Evolutionary conservation across 352 stramenopile species (phyloP), one percentile per base, ranked within the genome.

Genomic region (Pythium rishiriense): DNA sequence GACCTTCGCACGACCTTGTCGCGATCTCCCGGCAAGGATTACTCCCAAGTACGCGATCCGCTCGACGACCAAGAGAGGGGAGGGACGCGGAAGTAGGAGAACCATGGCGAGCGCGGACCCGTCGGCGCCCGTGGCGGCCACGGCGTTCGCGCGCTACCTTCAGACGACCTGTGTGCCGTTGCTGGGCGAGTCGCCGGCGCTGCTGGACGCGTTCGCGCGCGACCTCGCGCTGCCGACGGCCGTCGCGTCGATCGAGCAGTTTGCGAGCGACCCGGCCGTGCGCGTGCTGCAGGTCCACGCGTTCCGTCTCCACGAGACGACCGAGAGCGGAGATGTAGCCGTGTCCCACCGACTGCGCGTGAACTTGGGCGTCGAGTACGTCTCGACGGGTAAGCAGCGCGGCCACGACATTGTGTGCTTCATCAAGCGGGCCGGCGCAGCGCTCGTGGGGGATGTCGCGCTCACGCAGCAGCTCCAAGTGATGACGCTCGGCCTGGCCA

Each of bases 381-480:
- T 73, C 21, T 50, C 72, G 15, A 43, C 49, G 4, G 76, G 74
- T 24, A 89, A 89, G 64, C 81, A 88, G 65, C 78, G 66, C 53
- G 70, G 80, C 48, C 83, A 91, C 58, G 83, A 93, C 60, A 76
- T 84, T 25, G 82, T 96, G 50, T 96, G 87, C 66, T 93, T 96
- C 63, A 93, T 96, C 66, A 96, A 96, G 73, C 85, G 84, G 21
- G 72, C 83, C 29, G 90, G 78, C 31, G 78, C 81, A 48, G 74
- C 84, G 33, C 64, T 96, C 29, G 78, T 74, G 26, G 85, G 73
- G 43, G 85, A 93, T 29, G 69, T 84, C 53, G 77, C 85, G 53
- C 72, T 96, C 7, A 91, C 80, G 68, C 78, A 91, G 37, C 88
- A 96, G 68, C 71, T 96, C 29, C 88, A 96, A 50, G 76, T 96